phyloP scores from a whole-genome alignment of 257 asterid species.

The Przewalskia tangutica region DNA sequence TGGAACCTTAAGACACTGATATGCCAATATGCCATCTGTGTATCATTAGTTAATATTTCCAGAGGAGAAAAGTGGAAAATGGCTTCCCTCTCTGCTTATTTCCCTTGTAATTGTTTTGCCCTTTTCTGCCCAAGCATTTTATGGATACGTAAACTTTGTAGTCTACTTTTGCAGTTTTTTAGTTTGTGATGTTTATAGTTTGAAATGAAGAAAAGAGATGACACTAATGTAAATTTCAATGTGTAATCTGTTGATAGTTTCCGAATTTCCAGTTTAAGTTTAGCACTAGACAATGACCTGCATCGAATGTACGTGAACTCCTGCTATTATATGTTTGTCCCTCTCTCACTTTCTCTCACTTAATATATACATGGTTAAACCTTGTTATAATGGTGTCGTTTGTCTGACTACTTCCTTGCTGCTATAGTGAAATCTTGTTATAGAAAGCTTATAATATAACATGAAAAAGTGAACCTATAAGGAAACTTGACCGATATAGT shows the following conservation, averaged over 20 bases:
- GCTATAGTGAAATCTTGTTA: too few relatives aligned
- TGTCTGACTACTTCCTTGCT: too few relatives aligned
- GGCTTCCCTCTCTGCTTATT: not conserved
- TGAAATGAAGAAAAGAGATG: not conserved
- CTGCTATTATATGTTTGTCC: not conserved
- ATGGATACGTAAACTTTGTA: slow-evolving; percentile 9
- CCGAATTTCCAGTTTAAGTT: not conserved
- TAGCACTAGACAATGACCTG: not conserved
- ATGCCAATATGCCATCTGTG: not conserved
- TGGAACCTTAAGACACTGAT: slow-evolving; percentile 67
- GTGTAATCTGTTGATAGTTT: not conserved
- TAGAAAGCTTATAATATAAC: too few relatives aligned
- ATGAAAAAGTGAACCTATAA: too few relatives aligned
- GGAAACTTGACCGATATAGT: too few relatives aligned
- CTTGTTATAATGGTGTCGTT: too few relatives aligned
- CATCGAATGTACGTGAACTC: not conserved
- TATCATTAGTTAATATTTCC: not conserved
- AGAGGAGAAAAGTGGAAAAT: not conserved
- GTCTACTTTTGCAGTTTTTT: not conserved
- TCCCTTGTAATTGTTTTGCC: slow-evolving; percentile 8
- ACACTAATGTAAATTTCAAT: not conserved
- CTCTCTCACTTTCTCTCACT: not conserved
- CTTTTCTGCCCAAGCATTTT: slow-evolving; percentile 12
- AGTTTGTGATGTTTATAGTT: not conserved
- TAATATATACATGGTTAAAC: too few relatives aligned